phyloP scores from a whole-genome alignment of 1,139 yeast genomes.

The Nakaseomyces nivariensis region DNA sequence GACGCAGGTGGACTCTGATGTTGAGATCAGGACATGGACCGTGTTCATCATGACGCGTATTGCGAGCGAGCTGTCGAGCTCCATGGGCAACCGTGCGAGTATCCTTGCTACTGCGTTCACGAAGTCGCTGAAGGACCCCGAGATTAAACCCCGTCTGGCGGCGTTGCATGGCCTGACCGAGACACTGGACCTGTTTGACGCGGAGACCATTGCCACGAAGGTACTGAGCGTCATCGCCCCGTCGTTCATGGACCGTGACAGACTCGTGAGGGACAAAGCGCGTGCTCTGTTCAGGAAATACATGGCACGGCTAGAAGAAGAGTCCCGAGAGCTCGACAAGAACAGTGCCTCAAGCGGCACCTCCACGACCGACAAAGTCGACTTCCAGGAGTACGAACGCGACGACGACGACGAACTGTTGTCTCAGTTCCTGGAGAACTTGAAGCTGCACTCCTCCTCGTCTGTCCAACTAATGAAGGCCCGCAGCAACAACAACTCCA shows the following conservation, averaged over 20 bases:
- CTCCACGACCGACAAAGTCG: neutral
- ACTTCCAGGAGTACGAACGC: constrained; percentile 21
- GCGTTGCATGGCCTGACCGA: constrained; percentile 68
- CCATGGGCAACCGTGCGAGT: constrained; percentile 43
- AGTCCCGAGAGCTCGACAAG: constrained; percentile 47
- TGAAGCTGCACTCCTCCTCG: constrained; percentile 9
- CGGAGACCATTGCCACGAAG: constrained; percentile 70
- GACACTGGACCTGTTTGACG: constrained; percentile 55
- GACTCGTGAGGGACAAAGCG: constrained; percentile 65
- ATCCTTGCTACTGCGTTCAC: constrained; percentile 83
- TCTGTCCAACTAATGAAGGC: constrained; percentile 3
- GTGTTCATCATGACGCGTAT: constrained; percentile 66
- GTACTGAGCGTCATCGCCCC: constrained; percentile 83
- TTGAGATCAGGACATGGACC: constrained; percentile 81
- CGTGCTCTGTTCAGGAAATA: constrained; percentile 54
- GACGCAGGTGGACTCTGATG: constrained; percentile 75
- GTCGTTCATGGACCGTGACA: constrained; percentile 64
- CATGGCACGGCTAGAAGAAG: constrained; percentile 52
- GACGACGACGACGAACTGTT: constrained; percentile 13
- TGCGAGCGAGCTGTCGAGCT: constrained; percentile 50
- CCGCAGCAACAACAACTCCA: constrained; percentile 13
- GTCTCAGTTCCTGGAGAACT: constrained; percentile 23
- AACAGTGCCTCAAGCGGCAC: too few relatives aligned
- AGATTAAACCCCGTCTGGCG: constrained; percentile 65
- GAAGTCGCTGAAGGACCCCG: constrained; percentile 73